phyloP scores from a whole-genome alignment of 306 rosid genomes.

The Prunus campanulata region DNA sequence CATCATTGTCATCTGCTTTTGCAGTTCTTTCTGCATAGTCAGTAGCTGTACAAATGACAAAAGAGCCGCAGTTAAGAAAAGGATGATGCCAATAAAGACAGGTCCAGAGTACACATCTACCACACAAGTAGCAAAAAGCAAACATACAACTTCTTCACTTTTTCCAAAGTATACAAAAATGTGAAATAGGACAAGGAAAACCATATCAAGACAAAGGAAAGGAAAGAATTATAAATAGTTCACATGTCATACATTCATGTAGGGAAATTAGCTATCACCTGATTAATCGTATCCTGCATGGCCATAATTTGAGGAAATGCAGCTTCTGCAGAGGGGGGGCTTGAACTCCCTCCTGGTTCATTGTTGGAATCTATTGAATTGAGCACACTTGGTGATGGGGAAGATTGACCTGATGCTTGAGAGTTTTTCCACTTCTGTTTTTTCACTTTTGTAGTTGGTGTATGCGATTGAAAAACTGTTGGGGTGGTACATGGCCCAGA shows the following conservation, averaged over 20 bases:
- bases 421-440: conserved; percentile 74
- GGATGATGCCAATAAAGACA: neutral
- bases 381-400: conserved; percentile 47
- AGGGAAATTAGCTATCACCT: conserved; percentile 44
- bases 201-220: no score
- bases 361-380: conserved; percentile 55
- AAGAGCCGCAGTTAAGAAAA: conserved; percentile 7
- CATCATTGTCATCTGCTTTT: conserved; percentile 77
- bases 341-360: conserved; percentile 60
- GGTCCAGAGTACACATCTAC: neutral
- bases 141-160: neutral
- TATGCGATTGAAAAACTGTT: conserved; percentile 35
- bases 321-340: conserved; percentile 51
- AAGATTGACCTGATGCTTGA: conserved; percentile 56
- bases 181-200: neutral
- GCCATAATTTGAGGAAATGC: conserved; percentile 56
- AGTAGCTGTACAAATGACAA: conserved; percentile 52
- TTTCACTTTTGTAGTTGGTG: conserved; percentile 64
- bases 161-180: neutral
- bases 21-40: conserved; percentile 78
- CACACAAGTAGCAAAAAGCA: neutral
- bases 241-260: neutral
- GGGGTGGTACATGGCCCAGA: conserved; percentile 48
- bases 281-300: conserved; percentile 82
- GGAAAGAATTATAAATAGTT: neutral